Evolutionary conservation across 2,329 filamentous ascomycete species (phyloP).

Genomic region (Aspergillus fischeri): DNA sequence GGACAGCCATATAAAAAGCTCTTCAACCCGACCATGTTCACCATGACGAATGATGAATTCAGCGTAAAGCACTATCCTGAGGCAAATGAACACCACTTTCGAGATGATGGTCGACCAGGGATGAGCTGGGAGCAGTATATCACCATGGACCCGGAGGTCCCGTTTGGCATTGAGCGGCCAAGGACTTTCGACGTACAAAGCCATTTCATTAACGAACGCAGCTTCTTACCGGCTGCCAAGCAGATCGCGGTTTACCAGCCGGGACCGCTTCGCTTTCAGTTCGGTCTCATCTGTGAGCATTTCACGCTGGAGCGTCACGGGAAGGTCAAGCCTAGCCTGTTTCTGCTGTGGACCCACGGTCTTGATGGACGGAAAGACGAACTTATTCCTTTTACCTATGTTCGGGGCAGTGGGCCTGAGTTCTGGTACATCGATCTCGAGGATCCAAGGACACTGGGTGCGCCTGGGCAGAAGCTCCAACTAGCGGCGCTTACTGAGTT

Average conservation of each 20-base stretch:
- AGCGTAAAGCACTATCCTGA: slow-evolving; percentile 74
- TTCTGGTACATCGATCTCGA: slow-evolving; percentile 77
- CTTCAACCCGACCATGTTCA: slow-evolving; percentile 63
- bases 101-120: slow-evolving; percentile 55
- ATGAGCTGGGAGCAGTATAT: slow-evolving; percentile 81
- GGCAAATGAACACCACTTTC: slow-evolving; percentile 66
- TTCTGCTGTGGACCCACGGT: slow-evolving; percentile 65
- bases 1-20: slow-evolving; percentile 59
- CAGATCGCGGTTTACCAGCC: slow-evolving; percentile 59
- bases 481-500: slow-evolving; percentile 59
- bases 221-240: slow-evolving; percentile 58
- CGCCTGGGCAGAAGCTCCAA: slow-evolving; percentile 63
- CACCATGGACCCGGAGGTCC: slow-evolving; percentile 53
- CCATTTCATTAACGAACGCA: slow-evolving; percentile 51
- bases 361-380: slow-evolving; percentile 65
- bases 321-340: slow-evolving; percentile 59
- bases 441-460: slow-evolving; percentile 59
- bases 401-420: slow-evolving; percentile 49
- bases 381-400: slow-evolving; percentile 61
- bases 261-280: slow-evolving; percentile 68
- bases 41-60: slow-evolving; percentile 71
- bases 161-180: slow-evolving; percentile 40
- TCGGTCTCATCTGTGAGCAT: slow-evolving; percentile 74
- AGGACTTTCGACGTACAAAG: slow-evolving; percentile 47
- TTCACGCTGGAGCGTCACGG: slow-evolving; percentile 67